A percentile compares a stretch with the other conserved stretches of the same genome.
These are phyloP conservation scores for Cladosporium austrohemisphaericum DNA, from an alignment of 2,329 filamentous ascomycete genomes.

Conservation along the genomic window DNA sequence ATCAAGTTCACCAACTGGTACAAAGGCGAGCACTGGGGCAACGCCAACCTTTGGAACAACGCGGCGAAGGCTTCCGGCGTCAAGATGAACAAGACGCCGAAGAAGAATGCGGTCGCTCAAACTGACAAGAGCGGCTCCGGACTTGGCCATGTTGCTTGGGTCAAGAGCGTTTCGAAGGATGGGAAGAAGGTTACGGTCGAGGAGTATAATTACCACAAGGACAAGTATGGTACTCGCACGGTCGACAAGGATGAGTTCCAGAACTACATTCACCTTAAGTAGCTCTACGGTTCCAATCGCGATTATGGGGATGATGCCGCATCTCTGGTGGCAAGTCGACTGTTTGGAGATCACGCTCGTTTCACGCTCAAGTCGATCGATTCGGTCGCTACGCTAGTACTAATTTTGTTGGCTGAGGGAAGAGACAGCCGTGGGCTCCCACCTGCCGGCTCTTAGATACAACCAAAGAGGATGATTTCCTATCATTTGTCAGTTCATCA, in stretches of 20 bases:
- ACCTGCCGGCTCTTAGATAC: too few species aligned
- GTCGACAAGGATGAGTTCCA: neutral
- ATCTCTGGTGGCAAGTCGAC: too few species aligned
- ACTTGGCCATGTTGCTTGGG: neutral
- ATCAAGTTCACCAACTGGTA: neutral
- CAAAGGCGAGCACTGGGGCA: neutral
- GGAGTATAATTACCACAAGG: neutral
- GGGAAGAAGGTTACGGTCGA: constrained; percentile 3
- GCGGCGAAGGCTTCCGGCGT: neutral
- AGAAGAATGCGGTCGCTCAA: neutral
- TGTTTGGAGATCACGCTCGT: too few species aligned
- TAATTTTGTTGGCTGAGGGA: too few species aligned
- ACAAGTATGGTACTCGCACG: neutral
- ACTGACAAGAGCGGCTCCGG: neutral
- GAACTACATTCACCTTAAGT: neutral
- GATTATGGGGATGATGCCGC: too few species aligned
- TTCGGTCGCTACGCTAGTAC: too few species aligned
- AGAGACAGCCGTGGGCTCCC: too few species aligned
- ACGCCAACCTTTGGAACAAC: neutral
- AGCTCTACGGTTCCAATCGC: too few species aligned
- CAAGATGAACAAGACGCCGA: neutral
- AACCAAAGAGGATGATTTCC: too few species aligned
- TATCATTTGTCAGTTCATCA: too few species aligned
- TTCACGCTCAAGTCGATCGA: too few species aligned
- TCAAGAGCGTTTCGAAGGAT: neutral